Evolutionary conservation across 768 basidiomycete species (phyloP).

Genomic region (Calocera viscosa): DNA sequence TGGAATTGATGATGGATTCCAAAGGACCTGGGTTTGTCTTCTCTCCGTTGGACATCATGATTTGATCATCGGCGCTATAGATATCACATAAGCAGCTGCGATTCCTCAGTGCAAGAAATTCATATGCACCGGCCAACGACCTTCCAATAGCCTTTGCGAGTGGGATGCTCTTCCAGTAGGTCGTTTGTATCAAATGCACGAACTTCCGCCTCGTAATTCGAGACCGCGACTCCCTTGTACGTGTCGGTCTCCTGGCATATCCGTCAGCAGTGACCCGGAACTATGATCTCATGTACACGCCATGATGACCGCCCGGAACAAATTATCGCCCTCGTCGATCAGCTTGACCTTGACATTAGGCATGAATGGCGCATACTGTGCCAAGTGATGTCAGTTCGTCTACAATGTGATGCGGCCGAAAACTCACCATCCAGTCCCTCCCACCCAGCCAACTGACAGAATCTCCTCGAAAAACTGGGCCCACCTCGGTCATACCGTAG

Average conservation of each 20-base stretch:
- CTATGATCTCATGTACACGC: too few relatives aligned
- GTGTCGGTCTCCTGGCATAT: background rate
- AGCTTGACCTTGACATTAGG: background rate
- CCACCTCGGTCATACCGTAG: background rate
- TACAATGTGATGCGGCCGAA: background rate
- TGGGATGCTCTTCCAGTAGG: background rate
- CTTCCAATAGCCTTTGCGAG: background rate
- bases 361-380: background rate
- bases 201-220: background rate
- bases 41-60: background rate
- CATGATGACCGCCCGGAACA: background rate
- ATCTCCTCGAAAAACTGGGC: background rate
- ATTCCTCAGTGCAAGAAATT: background rate
- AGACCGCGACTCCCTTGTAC: background rate
- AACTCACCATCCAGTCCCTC: background rate
- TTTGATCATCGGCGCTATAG: background rate
- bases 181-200: conserved; percentile 1
- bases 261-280: too few relatives aligned
- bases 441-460: background rate
- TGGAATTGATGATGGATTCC: background rate
- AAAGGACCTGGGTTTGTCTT: background rate
- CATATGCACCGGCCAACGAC: background rate
- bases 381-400: background rate
- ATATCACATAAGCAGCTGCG: too few relatives aligned
- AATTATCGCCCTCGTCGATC: background rate